Base-by-base conservation (phyloP, 129 eudicot species). In the Cynara cardunculus region DNA sequence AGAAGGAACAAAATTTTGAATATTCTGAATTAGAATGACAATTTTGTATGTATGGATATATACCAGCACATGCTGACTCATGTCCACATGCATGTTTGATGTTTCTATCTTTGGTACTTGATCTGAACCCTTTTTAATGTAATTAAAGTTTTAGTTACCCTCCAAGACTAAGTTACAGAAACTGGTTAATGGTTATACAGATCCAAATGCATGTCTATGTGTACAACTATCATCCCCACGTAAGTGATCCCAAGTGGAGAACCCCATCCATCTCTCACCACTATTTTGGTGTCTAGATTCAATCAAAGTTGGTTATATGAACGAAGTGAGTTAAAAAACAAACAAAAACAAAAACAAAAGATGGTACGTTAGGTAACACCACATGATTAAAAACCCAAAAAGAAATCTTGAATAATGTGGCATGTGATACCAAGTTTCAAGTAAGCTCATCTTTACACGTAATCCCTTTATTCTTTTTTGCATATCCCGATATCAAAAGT, bases 61-160 rank as follows among this genome's bases (percentile, higher is more conserved):
- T n/a, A n/a, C n/a, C n/a, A 61, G 53, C 87, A 66, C 79, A 59
- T 79, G 97, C 89, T 89, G 93, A 91, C 82, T 86, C 97, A 91
- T 78, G 19, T 82, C 90, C 93, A 84, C 91, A 87, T 67, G 65
- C 90, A 87, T 83, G 88, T 72, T 62, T 68, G 21, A 74, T 32
- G 85, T 86, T 83, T 80, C 73, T 85, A 76, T 71, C 72, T 39
- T 59, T 74, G 77, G 82, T 66, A 76, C 80, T 75, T 74, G 84
- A 83, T 77, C 79, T 53, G 22, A 67, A 37, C 69, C 74, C 53
- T 86, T 76, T 80, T 14, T 64, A 77, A 30, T 41, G 10, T n/a
- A 37, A 28, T 62, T 78, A 77, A 83, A 77, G 79, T 72, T 77
- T 37, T 49, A 66, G 73, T 86, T 80, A 30, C 69, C 62, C 81